Base-by-base conservation (phyloP, 257 asterid genomes). In the Nicotiana benthamiana region DNA sequence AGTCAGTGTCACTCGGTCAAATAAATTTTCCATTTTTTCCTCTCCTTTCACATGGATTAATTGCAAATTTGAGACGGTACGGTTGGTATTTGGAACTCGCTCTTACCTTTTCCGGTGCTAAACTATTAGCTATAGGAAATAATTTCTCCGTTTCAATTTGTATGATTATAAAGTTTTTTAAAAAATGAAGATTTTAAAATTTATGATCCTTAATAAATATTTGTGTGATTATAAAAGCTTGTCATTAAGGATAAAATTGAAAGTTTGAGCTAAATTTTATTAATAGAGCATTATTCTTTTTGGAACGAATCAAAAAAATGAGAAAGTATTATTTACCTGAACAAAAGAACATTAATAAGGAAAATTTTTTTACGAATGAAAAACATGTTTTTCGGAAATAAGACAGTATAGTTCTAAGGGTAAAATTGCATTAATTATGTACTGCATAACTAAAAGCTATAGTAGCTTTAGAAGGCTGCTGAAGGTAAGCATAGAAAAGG, bases 401-500 rank as follows among this genome's bases (percentile, higher is more conserved):
- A 52, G 15, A 12, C 18, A 15, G 18, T 12, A 54, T 6, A 48
- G 54, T 54, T 54, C 61, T 61, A 46, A 5, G 13, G 18, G 40
- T 56, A 57, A 1, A 32, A 67, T 66, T 13, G 54, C 36, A n/a
- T 70, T 13, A 59, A 48, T 75, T 79, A 75, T 83, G 66, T 70
- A 70, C 18, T 80, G 81, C 53, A 74, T 61, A 6, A 75, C 57
- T 13, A 11, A 43, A 51, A 34, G 43, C 12, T 80, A 46, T 26
- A 78, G 64, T 79, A 27, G 26, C 59, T 56, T 75, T 75, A 65
- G 70, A 80, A 82, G 79, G 77, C 53, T 82, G 86, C 67, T 40
- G 80, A 81, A 77, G 80, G 24, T n/a, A 77, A 68, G 75, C 56
- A 54, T 66, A 61, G 54, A 75, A 80, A 87, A 85, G 52, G 70